Conservation (phyloP, 371 early-diverging fungal species). For the Entomophthora muscae region DNA sequence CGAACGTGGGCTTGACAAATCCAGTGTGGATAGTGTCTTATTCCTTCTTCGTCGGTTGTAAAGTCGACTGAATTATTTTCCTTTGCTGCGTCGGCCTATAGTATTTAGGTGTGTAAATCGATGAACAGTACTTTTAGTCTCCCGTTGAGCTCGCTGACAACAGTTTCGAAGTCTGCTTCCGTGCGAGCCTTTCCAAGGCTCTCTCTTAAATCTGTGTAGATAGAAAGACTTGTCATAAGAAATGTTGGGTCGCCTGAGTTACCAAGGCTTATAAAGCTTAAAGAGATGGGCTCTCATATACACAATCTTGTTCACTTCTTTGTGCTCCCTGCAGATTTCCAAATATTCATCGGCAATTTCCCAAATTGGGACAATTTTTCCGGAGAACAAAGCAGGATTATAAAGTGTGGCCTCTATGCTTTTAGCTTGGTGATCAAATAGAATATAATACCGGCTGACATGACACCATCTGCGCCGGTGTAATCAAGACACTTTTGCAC, state of each 20-base stretch:
- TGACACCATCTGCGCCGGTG: constrained; percentile 92
- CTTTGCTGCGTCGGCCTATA: not conserved
- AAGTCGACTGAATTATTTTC: constrained; percentile 14
- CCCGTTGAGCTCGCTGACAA: constrained; percentile 36
- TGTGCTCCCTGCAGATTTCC: constrained; percentile 37
- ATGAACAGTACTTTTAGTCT: constrained; percentile 19
- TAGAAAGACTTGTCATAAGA: constrained; percentile 24
- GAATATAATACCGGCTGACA: constrained; percentile 43
- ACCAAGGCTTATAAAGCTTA: constrained; percentile 66
- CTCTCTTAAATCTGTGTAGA: constrained; percentile 63
- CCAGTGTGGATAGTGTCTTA: constrained; percentile 52
- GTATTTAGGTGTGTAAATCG: no score
- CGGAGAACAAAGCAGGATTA: constrained; percentile 74
- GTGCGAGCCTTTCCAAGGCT: constrained; percentile 38
- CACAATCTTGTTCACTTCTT: constrained; percentile 32
- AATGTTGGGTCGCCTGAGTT: not conserved
- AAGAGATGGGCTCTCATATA: constrained; percentile 79
- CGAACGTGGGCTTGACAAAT: constrained; percentile 55
- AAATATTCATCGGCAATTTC: constrained; percentile 75
- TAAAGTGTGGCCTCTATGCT: constrained; percentile 63
- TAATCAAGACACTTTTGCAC: constrained; percentile 68
- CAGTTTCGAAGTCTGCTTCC: constrained; percentile 34
- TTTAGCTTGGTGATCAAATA: not conserved
- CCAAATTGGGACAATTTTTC: constrained; percentile 44
- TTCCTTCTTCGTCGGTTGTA: constrained; percentile 32